Conservation (phyloP, 2,329 filamentous ascomycete species). For the Xylaria hypoxylon region DNA sequence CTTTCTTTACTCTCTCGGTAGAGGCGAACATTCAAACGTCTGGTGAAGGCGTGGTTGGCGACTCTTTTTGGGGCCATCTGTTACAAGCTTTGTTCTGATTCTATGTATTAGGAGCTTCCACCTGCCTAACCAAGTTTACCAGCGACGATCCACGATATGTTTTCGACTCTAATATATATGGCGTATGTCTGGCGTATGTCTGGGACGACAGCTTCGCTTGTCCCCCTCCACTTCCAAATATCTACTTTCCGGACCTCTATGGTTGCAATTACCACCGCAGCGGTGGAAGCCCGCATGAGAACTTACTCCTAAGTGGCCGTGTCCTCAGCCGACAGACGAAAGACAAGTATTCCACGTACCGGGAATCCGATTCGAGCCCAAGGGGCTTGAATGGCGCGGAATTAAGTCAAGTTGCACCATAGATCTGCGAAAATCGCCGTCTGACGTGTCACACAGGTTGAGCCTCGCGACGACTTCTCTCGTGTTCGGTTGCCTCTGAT, state of each 20-base stretch:
- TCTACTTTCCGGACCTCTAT: constrained; percentile 22
- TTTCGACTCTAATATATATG: constrained; percentile 2
- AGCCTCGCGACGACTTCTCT: constrained; percentile 36
- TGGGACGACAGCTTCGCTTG: constrained; percentile 24
- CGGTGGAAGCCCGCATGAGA: constrained; percentile 38
- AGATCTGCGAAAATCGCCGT: constrained; percentile 32
- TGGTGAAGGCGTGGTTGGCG: constrained; percentile 10
- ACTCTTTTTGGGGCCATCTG: constrained; percentile 7
- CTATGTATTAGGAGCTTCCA: not conserved
- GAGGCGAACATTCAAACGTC: constrained; percentile 4
- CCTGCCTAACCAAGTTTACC: constrained; percentile 1
- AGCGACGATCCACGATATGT: constrained; percentile 10
- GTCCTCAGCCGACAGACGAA: constrained; percentile 35
- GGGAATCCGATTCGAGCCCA: constrained; percentile 27
- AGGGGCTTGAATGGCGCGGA: constrained; percentile 18
- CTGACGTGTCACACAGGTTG: constrained; percentile 33
- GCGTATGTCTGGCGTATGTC: not conserved
- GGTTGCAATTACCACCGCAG: constrained; percentile 22
- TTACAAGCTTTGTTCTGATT: not conserved
- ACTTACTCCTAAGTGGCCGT: constrained; percentile 34
- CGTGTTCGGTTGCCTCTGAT: constrained; percentile 34
- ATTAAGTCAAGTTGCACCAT: constrained; percentile 29
- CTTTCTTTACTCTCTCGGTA: not conserved
- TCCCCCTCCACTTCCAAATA: constrained; percentile 21
- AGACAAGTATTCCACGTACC: constrained; percentile 22